Base-by-base conservation (phyloP, 768 basidiomycete species). In the Trametes villosa region DNA sequence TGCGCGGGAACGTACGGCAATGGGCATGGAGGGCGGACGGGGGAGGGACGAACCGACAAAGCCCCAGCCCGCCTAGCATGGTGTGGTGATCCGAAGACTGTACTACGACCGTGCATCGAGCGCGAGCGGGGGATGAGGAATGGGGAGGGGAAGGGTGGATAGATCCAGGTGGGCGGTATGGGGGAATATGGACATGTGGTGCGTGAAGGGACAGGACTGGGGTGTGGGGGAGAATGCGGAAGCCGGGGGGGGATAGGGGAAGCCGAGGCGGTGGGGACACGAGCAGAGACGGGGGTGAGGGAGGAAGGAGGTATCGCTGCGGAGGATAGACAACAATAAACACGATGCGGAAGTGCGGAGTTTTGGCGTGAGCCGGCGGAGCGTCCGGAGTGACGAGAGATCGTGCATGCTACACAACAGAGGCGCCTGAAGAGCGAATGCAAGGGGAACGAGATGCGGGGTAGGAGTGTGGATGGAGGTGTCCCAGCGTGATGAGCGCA, bases 281-380 rank as follows among this genome's bases (percentile, higher is more conserved):
- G 31, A 41, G 58, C 34, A 52, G 27, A n/a, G 24, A 12, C 33
- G 30, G n/a, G 41, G 15, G 2, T 15, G 29, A 29, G 31, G 46
- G 13, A 17, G 27, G 31, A 38, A 34, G 4, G 47, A 30, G 59
- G 52, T 54, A 30, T 53, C 59, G 51, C 52, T 20, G 60, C 47
- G 47, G 53, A 55, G 41, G 48, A 61, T 50, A 54, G 61, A 67
- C 55, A 65, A 67, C 61, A 65, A 67, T 67, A 65, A 65, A 64
- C 57, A 65, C 55, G 42, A 60, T 61, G 64, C 53, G 57, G 60
- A 55, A 63, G 63, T 66, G 66, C 63, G 58, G 54, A 55, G 60
- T 62, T 64, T 62, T 62, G 60, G 40, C 53, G 42, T 49, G 52
- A 45, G 46, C 33, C 48, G 38, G 41, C 31, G 33, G 50, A 59